phyloP scores from a whole-genome alignment of 495 filamentous ascomycete genomes.

The Hypoxylon subgilvum region DNA sequence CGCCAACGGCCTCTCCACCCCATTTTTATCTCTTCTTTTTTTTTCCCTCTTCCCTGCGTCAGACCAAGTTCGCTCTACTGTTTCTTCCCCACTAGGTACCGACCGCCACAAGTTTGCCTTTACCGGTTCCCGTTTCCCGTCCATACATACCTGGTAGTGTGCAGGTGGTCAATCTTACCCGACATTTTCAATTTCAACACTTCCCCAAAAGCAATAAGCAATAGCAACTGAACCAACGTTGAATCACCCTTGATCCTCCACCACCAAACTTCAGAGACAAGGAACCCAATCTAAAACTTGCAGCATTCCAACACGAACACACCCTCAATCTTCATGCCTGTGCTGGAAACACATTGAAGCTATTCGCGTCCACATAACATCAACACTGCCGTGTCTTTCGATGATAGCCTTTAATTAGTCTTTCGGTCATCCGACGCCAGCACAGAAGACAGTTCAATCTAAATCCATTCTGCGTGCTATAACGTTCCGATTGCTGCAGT shows the following conservation, averaged over 20 bases:
- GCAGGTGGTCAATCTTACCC: too few species aligned
- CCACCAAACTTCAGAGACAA: neutral
- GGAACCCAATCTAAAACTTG: conserved; percentile 21
- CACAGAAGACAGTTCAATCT: neutral
- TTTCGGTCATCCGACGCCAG: conserved; percentile 1
- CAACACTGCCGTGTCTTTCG: conserved; percentile 3
- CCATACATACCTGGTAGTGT: neutral
- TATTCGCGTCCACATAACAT: conserved; percentile 25
- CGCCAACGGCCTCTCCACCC: neutral
- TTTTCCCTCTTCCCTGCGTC: conserved; percentile 4
- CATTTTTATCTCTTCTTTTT: neutral
- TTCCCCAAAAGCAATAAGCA: neutral
- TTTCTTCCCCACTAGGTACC: conserved; percentile 29
- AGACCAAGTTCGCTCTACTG: conserved; percentile 15
- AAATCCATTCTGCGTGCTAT: conserved; percentile 17
- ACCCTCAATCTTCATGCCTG: conserved; percentile 26
- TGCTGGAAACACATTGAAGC: conserved; percentile 31
- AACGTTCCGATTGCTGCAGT: conserved; percentile 25
- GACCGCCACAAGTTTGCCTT: conserved; percentile 18
- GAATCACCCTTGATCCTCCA: conserved; percentile 19
- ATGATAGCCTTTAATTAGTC: conserved; percentile 18
- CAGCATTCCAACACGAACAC: conserved; percentile 35
- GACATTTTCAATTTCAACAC: too few species aligned
- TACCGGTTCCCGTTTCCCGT: neutral
- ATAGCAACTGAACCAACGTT: conserved; percentile 38